Evolutionary conservation across 2,329 filamentous ascomycete species (phyloP).

Genomic region (Exophiala spinifera): DNA sequence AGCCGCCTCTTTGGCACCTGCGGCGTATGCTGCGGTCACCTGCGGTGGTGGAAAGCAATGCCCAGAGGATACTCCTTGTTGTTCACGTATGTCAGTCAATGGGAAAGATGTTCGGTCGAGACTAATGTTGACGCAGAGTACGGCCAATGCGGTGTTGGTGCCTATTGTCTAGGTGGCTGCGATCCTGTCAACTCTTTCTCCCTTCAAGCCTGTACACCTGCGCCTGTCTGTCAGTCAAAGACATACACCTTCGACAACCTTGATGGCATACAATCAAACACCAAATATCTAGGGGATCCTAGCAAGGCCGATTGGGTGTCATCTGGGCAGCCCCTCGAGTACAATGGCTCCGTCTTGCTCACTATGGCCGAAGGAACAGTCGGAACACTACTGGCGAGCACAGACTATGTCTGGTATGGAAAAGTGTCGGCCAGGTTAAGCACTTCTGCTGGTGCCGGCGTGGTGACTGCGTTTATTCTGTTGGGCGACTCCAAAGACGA

Average conservation of each 20-base stretch:
- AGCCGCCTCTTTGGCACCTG: conserved; percentile 17
- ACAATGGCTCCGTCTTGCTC: conserved; percentile 69
- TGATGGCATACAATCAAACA: conserved; percentile 66
- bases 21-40: conserved; percentile 32
- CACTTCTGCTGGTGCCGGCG: conserved; percentile 78
- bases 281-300: conserved; percentile 82
- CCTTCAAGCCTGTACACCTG: conserved; percentile 80
- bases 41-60: conserved; percentile 57
- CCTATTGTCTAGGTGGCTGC: conserved; percentile 93
- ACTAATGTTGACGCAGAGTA: conserved; percentile 61
- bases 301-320: conserved; percentile 81
- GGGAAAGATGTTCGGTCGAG: neutral
- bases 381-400: conserved; percentile 81
- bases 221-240: conserved; percentile 73
- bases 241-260: conserved; percentile 71
- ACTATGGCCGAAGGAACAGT: conserved; percentile 86
- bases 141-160: conserved; percentile 86
- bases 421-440: conserved; percentile 82
- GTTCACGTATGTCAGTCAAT: conserved; percentile 67
- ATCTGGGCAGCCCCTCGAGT: conserved; percentile 67
- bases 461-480: conserved; percentile 96
- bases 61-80: conserved; percentile 70
- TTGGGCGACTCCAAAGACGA: conserved; percentile 96
- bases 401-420: conserved; percentile 95
- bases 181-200: conserved; percentile 80